These are phyloP conservation scores for Capronia epimyces DNA, from an alignment of 2,329 filamentous ascomycete genomes.

Conservation along the genomic window DNA sequence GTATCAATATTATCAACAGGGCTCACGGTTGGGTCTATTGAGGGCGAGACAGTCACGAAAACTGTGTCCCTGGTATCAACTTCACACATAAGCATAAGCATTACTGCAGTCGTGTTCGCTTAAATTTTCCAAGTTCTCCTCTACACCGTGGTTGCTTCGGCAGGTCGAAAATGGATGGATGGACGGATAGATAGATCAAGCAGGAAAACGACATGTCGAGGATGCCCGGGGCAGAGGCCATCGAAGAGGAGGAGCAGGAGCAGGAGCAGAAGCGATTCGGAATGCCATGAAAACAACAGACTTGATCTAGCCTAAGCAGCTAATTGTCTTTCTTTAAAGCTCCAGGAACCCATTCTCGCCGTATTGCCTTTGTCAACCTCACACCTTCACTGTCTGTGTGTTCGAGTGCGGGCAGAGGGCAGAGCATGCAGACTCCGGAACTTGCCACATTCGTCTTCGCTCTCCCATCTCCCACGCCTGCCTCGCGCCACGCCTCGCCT, in stretches of 20 bases:
- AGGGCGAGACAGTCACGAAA: no score
- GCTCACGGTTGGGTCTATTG: no score
- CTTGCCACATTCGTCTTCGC: neutral
- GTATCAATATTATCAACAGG: no score
- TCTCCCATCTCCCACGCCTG: neutral
- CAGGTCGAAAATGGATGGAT: no score
- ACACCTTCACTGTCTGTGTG: neutral
- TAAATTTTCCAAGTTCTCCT: no score
- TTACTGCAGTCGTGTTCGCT: no score
- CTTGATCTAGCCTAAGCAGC: constrained; percentile 11
- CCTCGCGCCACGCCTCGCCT: constrained; percentile 18
- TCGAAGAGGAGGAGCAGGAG: neutral
- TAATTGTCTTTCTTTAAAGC: neutral
- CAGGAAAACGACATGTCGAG: no score
- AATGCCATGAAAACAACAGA: constrained; percentile 6
- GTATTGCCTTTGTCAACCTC: neutral
- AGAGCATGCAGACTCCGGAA: neutral
- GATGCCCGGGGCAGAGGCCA: no score
- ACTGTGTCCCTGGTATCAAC: no score
- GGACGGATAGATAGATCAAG: no score
- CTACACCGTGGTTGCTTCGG: no score
- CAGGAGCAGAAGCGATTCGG: neutral
- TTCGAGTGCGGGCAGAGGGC: neutral
- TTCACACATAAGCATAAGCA: no score
- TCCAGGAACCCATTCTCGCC: constrained; percentile 1